Evolutionary conservation across 805 yeast species (phyloP).

Genomic region (Tetrapisispora pingtungensis): DNA sequence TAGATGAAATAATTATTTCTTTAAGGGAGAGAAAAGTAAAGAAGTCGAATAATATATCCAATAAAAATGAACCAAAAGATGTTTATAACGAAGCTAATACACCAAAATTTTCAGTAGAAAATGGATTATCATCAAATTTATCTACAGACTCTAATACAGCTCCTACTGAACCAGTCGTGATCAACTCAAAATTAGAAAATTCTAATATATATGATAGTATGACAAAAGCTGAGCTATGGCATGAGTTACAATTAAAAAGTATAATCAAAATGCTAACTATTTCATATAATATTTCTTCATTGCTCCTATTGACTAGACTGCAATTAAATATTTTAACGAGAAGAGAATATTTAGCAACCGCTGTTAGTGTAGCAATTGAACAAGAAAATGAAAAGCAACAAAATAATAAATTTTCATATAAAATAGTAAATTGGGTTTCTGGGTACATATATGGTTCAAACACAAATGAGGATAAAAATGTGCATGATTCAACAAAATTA

Average conservation of each 20-base stretch:
- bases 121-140: constrained; percentile 14
- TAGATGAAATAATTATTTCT: constrained; percentile 19
- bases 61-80: constrained; percentile 5
- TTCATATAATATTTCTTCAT: constrained; percentile 54
- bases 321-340: constrained; percentile 86
- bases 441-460: not conserved
- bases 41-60: not conserved
- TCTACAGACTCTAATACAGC: constrained; percentile 12
- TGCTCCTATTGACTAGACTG: constrained; percentile 69
- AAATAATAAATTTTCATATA: not conserved
- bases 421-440: constrained; percentile 3
- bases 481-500: too few relatives aligned
- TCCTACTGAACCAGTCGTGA: constrained; percentile 7
- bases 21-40: constrained; percentile 18
- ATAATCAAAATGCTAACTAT: constrained; percentile 64
- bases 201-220: constrained; percentile 10
- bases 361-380: constrained; percentile 50
- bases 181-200: not conserved
- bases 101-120: constrained; percentile 5
- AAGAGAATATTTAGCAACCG: constrained; percentile 70
- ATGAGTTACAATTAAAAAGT: constrained; percentile 64
- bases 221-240: constrained; percentile 69
- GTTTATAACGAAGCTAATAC: not conserved
- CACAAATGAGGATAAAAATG: not conserved
- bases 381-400: constrained; percentile 30